These are phyloP conservation scores for Diaporthe ampelina DNA, from an alignment of 2,329 filamentous ascomycete genomes.

Conservation along the genomic window DNA sequence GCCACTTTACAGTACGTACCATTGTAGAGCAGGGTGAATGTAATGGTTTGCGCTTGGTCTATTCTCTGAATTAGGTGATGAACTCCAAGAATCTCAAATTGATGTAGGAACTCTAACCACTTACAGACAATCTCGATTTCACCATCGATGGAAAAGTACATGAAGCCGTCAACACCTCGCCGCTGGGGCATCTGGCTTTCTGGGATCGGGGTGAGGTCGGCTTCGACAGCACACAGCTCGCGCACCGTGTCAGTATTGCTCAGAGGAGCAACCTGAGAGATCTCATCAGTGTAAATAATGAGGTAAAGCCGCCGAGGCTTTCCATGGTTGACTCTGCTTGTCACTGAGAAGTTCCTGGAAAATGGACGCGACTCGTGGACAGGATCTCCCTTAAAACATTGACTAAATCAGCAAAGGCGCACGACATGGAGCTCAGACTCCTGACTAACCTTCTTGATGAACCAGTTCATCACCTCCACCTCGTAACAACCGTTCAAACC, in stretches of 20 bases:
- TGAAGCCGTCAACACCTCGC: constrained; percentile 22
- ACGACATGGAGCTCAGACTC: not conserved
- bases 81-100: not conserved
- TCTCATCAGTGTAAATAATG: constrained; percentile 1
- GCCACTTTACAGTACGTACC: not conserved
- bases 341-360: not conserved
- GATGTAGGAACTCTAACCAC: not conserved
- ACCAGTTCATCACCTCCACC: constrained; percentile 59
- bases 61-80: not conserved
- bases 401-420: not conserved
- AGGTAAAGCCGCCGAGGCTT: constrained; percentile 1
- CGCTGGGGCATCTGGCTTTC: constrained; percentile 4
- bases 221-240: constrained; percentile 24
- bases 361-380: constrained; percentile 2
- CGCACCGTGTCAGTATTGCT: constrained; percentile 14
- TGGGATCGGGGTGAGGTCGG: constrained; percentile 25
- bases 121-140: constrained; percentile 21
- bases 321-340: constrained; percentile 23
- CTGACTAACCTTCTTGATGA: constrained; percentile 53
- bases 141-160: constrained; percentile 10
- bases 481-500: constrained; percentile 54
- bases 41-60: constrained; percentile 4
- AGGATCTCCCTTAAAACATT: constrained; percentile 2
- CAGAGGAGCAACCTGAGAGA: constrained; percentile 17
- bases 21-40: not conserved